Base-by-base conservation (phyloP, 305 asterid species). In the Andrographis paniculata region DNA sequence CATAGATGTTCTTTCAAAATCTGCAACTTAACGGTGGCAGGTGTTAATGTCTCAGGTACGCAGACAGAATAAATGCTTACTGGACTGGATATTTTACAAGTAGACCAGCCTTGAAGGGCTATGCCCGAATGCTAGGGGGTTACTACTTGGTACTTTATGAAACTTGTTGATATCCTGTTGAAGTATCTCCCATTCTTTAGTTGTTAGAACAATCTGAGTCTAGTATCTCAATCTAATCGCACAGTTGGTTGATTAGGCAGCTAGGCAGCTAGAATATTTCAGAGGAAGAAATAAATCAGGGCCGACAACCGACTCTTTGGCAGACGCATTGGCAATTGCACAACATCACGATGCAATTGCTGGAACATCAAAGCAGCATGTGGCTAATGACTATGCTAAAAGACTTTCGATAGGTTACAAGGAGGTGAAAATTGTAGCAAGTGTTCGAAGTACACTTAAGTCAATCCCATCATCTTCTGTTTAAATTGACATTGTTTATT, bases 1-100 rank as follows among this genome's bases (percentile, higher is more conserved):
- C n/a, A n/a, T n/a, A n/a, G n/a, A n/a, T n/a, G n/a, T n/a, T n/a
- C n/a, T n/a, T n/a, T n/a, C n/a, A 12, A 40, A 5, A 45, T 47
- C 48, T 21, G n/a, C 14, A 49, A 46, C 10, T 37, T 60, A 58
- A 53, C 47, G 48, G 64, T 52, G 45, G 48, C n/a, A n/a, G n/a
- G n/a, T n/a, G n/a, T 22, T 42, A 40, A 20, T 56, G 56, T 61
- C 61, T 64, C 83, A 92, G 99, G 63, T 92, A 92, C 42, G 97
- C 99, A 41, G 96, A 87, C 60, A 78, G 86, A 40, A 57, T 59
- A 64, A 71, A 92, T 78, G 93, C 76, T 64, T 92, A 87, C 55
- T 92, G 99, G 99, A 92, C 97, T 21, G 99, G 99, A 45, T 92
- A 92, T 62, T 92, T 81, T 72, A 77, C 97, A 15, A 92, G 99